phyloP scores from a whole-genome alignment of 345 rosid species.

The Eucalyptus dawsonii region DNA sequence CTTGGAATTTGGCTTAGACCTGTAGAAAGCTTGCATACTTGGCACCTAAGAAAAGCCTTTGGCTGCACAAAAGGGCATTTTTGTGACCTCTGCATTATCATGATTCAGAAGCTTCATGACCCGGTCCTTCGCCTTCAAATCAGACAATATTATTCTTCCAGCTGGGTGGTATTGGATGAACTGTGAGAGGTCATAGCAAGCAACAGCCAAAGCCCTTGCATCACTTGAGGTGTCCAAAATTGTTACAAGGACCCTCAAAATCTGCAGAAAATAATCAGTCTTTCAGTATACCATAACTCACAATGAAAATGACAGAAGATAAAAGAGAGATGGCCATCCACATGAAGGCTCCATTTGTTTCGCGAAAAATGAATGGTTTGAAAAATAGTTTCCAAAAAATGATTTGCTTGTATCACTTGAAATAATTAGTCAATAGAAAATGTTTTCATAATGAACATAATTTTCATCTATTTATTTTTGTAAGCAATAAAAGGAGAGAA shows the following conservation, averaged over 20 bases:
- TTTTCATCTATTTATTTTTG: background rate
- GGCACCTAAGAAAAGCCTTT: conserved; percentile 41
- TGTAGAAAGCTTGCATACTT: conserved; percentile 97
- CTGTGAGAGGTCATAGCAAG: conserved; percentile 93
- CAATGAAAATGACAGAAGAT: background rate
- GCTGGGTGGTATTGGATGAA: conserved; percentile 93
- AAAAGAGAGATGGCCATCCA: background rate
- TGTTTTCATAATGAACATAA: background rate
- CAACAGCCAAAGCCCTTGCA: conserved; percentile 78
- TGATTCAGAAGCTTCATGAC: conserved; percentile 42
- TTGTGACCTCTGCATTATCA: conserved; percentile 32
- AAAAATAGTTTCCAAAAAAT: background rate
- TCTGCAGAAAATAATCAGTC: conserved; percentile 19
- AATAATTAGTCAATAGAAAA: background rate
- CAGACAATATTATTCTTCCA: conserved; percentile 69
- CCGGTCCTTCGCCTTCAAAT: conserved; percentile 86
- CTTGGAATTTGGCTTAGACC: conserved; percentile 19
- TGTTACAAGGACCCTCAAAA: conserved; percentile 84
- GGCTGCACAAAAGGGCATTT: conserved; percentile 34
- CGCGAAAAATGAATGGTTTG: background rate
- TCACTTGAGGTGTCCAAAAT: conserved; percentile 83
- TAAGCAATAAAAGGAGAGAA: background rate
- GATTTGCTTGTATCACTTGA: background rate
- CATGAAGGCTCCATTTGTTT: background rate
- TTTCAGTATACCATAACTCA: background rate